Percentiles rank a stretch among this genome's conserved stretches.
phyloP scores from a whole-genome alignment of 2,329 filamentous ascomycete species.

The Exophiala bonariae region DNA sequence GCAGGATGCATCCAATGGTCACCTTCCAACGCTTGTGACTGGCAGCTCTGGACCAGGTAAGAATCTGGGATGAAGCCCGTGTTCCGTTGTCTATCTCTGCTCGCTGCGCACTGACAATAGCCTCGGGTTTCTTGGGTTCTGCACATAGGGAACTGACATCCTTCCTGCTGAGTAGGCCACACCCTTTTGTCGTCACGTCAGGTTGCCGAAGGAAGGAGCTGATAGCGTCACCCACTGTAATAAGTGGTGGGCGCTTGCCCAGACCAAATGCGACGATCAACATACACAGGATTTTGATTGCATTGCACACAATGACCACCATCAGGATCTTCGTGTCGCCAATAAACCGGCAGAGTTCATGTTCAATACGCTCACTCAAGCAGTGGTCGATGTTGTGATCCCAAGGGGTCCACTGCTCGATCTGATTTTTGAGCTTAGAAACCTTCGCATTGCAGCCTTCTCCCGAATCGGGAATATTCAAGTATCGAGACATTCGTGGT shows the following conservation, averaged over 20 bases:
- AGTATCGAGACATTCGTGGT: no score
- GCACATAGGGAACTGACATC: slow-evolving; percentile 2
- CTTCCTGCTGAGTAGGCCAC: slow-evolving; percentile 27
- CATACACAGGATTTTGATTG: slow-evolving; percentile 24
- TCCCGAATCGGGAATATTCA: no score
- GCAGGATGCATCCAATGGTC: slow-evolving; percentile 10
- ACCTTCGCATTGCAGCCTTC: no score
- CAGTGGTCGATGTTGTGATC: slow-evolving; percentile 15
- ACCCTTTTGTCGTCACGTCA: slow-evolving; percentile 31
- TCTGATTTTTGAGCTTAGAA: no score
- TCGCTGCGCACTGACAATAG: no score
- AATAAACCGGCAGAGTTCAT: slow-evolving; percentile 23
- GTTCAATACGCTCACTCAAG: slow-evolving; percentile 16
- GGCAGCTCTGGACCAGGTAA: slow-evolving; percentile 18
- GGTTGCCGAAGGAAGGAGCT: slow-evolving; percentile 30
- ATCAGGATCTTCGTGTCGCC: slow-evolving; percentile 24
- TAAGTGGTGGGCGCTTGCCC: slow-evolving; percentile 18
- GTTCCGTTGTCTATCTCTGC: not conserved
- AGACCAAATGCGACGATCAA: slow-evolving; percentile 18
- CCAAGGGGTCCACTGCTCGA: no score
- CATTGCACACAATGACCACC: slow-evolving; percentile 23
- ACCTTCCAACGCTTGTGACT: slow-evolving; percentile 16
- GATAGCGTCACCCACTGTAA: slow-evolving; percentile 33
- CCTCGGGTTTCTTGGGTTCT: slow-evolving; percentile 2
- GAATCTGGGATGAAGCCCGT: not conserved